A percentile compares a stretch with the other conserved stretches of the same genome.
Conservation (phyloP, 768 basidiomycete species). For the Trametes gibbosa region DNA sequence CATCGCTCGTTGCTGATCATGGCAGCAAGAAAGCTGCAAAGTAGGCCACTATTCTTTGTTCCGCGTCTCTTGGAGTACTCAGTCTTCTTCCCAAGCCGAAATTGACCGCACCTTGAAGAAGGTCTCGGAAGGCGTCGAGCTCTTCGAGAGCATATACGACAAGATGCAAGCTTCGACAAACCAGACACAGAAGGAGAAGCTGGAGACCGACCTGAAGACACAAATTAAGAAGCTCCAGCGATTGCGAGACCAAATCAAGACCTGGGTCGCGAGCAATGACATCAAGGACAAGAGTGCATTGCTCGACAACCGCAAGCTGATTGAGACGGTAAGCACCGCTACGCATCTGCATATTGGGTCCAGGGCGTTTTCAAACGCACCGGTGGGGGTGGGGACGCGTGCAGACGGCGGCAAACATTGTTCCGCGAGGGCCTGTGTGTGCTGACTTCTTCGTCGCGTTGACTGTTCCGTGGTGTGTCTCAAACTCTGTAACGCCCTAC, state of each 20-base stretch:
- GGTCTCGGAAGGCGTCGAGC: constrained; percentile 92
- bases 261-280: constrained; percentile 96
- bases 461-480: constrained; percentile 19
- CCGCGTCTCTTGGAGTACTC: not conserved
- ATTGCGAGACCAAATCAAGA: constrained; percentile 84
- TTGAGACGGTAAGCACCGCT: constrained; percentile 80
- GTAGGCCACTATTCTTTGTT: constrained; percentile 35
- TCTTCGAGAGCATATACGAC: constrained; percentile 94
- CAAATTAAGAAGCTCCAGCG: constrained; percentile 97
- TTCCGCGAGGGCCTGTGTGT: not conserved
- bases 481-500: constrained; percentile 25
- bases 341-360: constrained; percentile 6
- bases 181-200: constrained; percentile 98
- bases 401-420: constrained; percentile 8
- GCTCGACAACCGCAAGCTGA: constrained; percentile 90
- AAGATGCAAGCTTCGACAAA: constrained; percentile 97
- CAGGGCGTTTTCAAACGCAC: not conserved
- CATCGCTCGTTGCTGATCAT: constrained; percentile 44
- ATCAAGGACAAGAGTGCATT: constrained; percentile 97
- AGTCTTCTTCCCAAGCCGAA: constrained; percentile 63
- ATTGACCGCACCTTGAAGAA: constrained; percentile 99
- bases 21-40: constrained; percentile 91
- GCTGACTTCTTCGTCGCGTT: constrained; percentile 14
- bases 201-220: constrained; percentile 92
- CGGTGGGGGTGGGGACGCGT: constrained; percentile 12